Evolutionary conservation across 2,329 filamentous ascomycete species (phyloP), one percentile per base, ranked within the genome.

Genomic region (Saccharata proteae): DNA sequence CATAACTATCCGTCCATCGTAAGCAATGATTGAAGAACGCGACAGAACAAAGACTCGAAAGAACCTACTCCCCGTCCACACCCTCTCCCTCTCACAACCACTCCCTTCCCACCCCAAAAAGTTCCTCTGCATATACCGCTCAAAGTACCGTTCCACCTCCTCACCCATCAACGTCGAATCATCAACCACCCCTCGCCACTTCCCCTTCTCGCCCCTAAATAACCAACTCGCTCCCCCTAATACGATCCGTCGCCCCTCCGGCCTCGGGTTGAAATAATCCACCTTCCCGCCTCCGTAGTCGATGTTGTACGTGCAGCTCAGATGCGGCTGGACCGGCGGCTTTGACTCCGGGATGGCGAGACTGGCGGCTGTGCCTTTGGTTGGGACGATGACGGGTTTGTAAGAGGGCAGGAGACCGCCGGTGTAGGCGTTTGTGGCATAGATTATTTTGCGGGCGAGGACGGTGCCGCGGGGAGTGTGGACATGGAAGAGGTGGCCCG

Each of bases 141-240:
- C 42, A 27, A 46, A 49, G 28, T 47, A 47, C 13, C 29, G 18
- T 19, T 38, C 34, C 4, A 40, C 38, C 4, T 36, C 28, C 10
- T 40, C 38, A 3, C 56, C 35, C 6, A 47, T 38, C 12, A 46
- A 35, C 16, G 35, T 42, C n/a, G 39, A 40, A 19, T 49, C 46
- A 18, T 47, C 38, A 4, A 51, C 51, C 19, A 58, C 63, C 9
- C 58, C 48, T 36, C 60, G 62, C 65, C 67, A 71, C 13, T 54
- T 40, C 4, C 49, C 36, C 8, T 26, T 41, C 5, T 59, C 35
- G 9, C 45, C 24, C 21, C 44, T 42, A 41, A 55, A 65, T 1
- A 40, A 42, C 17, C 43, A 42, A n/a, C 46, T 40, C 1, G 53
- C 63, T 13, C 65, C 64, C 2, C 62, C 61, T 1, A 65, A 57